Base-by-base conservation (phyloP, 176 grass and related monocot genomes). In the Cenchrus fungigraminus region DNA sequence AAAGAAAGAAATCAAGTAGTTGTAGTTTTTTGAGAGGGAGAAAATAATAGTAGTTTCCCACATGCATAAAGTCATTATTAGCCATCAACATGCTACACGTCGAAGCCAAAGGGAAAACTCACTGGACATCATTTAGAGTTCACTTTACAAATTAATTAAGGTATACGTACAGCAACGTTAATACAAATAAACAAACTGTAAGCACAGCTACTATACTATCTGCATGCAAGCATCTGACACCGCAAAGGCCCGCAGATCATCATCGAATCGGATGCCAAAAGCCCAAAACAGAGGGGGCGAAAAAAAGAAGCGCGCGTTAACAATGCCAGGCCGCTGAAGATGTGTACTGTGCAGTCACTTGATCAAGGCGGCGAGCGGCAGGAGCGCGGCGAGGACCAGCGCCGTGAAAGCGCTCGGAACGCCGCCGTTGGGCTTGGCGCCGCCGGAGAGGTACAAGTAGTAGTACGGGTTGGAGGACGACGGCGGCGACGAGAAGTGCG, bases 371-470 rank as follows among this genome's bases (percentile, higher is more conserved):
- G 84, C 49, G 65, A 42, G 4, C 19, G 79, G 72, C 55, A 82
- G 55, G 40, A 86, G 55, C 43, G 86, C 77, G 4, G 67, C 7
- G 1, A 90, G 20, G 65, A 90, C 54, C 2, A 81, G 20, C 12
- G 67, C 73, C 9, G 83, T 60, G 56, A 69, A 89, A 60, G 86
- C 58, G 43, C 34, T 78, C 13, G 78, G 50, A 34, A 79, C 51
- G 73, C 76, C 51, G 46, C 76, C 55, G n/a, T 46, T 22, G 32
- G 66, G 28, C 85, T 51, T 79, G 52, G 31, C 52, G 44, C 88
- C 75, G 37, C 82, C 77, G 6, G 94, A 91, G 77, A 92, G 87
- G 86, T 91, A 96, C 73, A 96, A 85, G 60, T 96, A 96, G 76
- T 96, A 96, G 69, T 96, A 96, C 8, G 88, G 91, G 78, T 92